phyloP scores from a whole-genome alignment of 164 flowering plant species.

The Buxus sempervirens region DNA sequence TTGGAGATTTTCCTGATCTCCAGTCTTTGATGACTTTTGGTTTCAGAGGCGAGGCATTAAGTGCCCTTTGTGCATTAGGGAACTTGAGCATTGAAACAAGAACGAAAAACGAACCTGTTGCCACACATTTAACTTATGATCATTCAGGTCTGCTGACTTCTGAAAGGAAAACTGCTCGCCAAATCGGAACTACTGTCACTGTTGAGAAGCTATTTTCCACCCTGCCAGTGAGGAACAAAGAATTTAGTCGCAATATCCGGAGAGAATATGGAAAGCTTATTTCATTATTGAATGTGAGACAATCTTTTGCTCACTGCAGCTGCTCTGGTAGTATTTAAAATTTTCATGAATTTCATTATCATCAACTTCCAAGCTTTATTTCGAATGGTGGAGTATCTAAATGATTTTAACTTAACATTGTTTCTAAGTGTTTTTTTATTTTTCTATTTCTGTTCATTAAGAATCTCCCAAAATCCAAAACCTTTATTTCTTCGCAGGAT shows the following conservation, averaged over 20 bases:
- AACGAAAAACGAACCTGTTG: constrained; percentile 69
- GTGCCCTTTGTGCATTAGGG: constrained; percentile 85
- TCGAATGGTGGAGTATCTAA: background rate
- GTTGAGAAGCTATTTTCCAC: constrained; percentile 82
- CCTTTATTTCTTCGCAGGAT: too few relatives aligned
- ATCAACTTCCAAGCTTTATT: background rate
- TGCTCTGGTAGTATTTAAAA: background rate
- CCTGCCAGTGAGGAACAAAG: constrained; percentile 86
- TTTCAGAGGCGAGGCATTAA: constrained; percentile 96
- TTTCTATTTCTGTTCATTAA: too few relatives aligned
- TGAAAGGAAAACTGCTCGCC: constrained; percentile 89
- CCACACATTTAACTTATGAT: constrained; percentile 81
- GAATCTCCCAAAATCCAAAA: too few relatives aligned
- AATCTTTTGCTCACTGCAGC: constrained; percentile 6
- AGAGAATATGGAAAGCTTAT: constrained; percentile 91
- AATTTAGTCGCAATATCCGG: constrained; percentile 84
- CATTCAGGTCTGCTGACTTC: constrained; percentile 63
- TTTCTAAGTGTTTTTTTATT: too few relatives aligned
- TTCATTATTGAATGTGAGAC: constrained; percentile 77
- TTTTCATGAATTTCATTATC: background rate
- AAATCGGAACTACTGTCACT: constrained; percentile 87
- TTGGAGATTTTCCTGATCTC: constrained; percentile 80
- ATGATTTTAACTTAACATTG: too few relatives aligned
- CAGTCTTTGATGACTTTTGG: constrained; percentile 85
- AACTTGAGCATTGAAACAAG: constrained; percentile 87